A percentile compares a stretch with the other conserved stretches of the same genome.
Evolutionary conservation across 1,139 yeast species (phyloP).

Genomic region (Insectozyma bohioensis): DNA sequence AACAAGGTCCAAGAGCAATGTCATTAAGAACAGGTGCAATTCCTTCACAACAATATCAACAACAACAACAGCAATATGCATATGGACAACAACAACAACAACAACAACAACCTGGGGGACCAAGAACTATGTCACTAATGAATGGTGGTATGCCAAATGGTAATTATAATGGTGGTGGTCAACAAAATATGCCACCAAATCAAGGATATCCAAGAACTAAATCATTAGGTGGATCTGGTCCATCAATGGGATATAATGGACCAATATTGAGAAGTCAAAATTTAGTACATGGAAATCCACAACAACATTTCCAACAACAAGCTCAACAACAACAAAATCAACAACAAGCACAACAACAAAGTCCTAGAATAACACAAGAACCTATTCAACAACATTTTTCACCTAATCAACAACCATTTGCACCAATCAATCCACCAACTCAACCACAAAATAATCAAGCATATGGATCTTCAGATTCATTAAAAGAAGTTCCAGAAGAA

Average conservation of each 20-base stretch:
- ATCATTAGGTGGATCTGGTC: constrained; percentile 12
- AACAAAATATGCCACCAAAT: constrained; percentile 12
- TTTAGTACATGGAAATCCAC: constrained; percentile 12
- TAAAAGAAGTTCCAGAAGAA: constrained; percentile 44
- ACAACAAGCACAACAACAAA: constrained; percentile 6
- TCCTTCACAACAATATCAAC: constrained; percentile 8
- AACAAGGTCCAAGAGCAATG: constrained; percentile 19
- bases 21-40: constrained; percentile 14
- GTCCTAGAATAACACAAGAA: constrained; percentile 6
- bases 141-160: constrained; percentile 13
- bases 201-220: constrained; percentile 14
- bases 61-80: constrained; percentile 2
- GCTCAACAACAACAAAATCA: constrained; percentile 2
- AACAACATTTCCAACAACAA: constrained; percentile 9
- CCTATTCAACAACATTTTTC: constrained; percentile 5
- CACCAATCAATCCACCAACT: constrained; percentile 1
- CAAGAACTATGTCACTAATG: constrained; percentile 26
- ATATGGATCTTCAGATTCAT: constrained; percentile 33
- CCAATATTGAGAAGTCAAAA: constrained; percentile 13
- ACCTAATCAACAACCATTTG: constrained; percentile 1
- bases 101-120: constrained; percentile 1
- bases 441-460: constrained; percentile 4
- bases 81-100: constrained; percentile 4
- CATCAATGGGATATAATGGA: constrained; percentile 9
- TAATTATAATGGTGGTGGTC: no score